phyloP scores from a whole-genome alignment of 768 basidiomycete genomes.

The Leccinum truebloodii region DNA sequence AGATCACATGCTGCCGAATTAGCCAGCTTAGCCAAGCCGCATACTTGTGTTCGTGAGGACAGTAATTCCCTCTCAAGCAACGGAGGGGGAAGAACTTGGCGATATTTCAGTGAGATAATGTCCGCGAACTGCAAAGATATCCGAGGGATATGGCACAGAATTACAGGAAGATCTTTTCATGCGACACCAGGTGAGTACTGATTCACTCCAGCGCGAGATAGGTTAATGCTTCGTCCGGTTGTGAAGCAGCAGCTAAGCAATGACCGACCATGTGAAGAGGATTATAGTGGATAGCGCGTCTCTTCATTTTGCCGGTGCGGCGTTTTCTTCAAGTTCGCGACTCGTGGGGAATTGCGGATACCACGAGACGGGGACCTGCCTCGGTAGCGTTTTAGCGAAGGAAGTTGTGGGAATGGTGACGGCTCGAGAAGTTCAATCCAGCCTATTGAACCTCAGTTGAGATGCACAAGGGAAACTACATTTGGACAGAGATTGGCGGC shows the following conservation, averaged over 20 bases:
- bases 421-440: too few relatives aligned
- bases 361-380: not conserved
- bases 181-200: not conserved
- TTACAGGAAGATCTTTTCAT: not conserved
- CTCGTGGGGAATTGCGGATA: not conserved
- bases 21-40: not conserved
- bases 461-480: not conserved
- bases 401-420: not conserved
- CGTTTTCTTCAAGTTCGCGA: not conserved
- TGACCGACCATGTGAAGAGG: not conserved
- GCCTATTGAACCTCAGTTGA: not conserved
- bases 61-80: not conserved
- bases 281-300: not conserved
- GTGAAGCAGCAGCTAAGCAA: not conserved
- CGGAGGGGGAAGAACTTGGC: not conserved
- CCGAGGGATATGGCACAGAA: too few relatives aligned
- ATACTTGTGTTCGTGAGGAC: not conserved
- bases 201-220: too few relatives aligned
- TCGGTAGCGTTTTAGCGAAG: not conserved
- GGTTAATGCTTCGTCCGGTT: not conserved
- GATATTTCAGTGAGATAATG: not conserved
- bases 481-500: not conserved
- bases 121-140: too few relatives aligned
- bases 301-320: not conserved
- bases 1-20: not conserved